These are phyloP conservation scores for Gloeostereum incarnatum DNA, from an alignment of 768 basidiomycete genomes.

Conservation along the genomic window DNA sequence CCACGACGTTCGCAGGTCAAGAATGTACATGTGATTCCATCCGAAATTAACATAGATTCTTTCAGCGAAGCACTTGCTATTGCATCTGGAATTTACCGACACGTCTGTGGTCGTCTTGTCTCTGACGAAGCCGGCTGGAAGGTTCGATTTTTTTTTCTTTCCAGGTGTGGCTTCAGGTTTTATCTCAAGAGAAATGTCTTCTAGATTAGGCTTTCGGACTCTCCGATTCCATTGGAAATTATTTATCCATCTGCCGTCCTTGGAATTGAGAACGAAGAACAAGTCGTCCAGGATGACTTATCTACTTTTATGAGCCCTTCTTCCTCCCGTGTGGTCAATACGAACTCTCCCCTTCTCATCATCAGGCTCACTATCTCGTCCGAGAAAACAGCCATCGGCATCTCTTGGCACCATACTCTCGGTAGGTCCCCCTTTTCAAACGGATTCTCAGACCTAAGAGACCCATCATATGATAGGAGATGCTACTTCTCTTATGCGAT, in stretches of 20 bases:
- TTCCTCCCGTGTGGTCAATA: neutral
- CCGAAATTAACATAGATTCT: neutral
- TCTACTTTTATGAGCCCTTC: neutral
- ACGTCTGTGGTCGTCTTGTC: slow-evolving; percentile 1
- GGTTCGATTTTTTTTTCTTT: neutral
- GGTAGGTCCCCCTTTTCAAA: slow-evolving; percentile 10
- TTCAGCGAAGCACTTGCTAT: slow-evolving; percentile 7
- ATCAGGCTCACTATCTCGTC: slow-evolving; percentile 17
- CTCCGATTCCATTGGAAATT: slow-evolving; percentile 1
- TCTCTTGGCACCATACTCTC: slow-evolving; percentile 24
- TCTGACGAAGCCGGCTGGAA: neutral
- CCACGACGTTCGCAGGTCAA: no score
- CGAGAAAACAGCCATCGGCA: slow-evolving; percentile 17
- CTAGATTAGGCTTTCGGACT: neutral
- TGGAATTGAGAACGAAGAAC: no score
- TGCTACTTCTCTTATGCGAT: slow-evolving; percentile 14
- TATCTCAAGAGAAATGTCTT: neutral
- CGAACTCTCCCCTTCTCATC: slow-evolving; percentile 4
- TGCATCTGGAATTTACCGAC: neutral
- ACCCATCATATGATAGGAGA: slow-evolving; percentile 14
- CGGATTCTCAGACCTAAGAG: slow-evolving; percentile 1
- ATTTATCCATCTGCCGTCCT: neutral
- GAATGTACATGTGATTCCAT: slow-evolving; percentile 10
- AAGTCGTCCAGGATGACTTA: neutral
- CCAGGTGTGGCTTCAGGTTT: neutral